Evolutionary conservation across 441 rosid species (phyloP), one percentile per base, ranked within the genome.

Genomic region (Erodium moschatum): DNA sequence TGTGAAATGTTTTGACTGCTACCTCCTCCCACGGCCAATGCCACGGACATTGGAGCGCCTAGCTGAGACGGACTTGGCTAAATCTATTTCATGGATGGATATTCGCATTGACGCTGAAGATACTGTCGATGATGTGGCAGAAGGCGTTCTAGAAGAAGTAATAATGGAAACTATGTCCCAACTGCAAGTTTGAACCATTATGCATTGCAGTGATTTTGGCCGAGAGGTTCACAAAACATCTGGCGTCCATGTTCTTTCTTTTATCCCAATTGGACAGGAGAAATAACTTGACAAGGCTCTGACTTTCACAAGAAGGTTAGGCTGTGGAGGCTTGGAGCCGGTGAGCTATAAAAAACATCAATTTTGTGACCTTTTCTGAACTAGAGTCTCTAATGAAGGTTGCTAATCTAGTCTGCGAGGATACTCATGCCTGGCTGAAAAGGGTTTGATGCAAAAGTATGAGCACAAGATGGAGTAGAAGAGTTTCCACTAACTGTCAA

Each of bases 21-120:
- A 64, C 74, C 84, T 82, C 21, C 65, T 84, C 50, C 67, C 69
- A 15, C 72, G 63, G 58, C 69, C 9, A 42, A 6, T 9, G 44
- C 9, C 44, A 3, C 78, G 33, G 68, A 70, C 88, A 27, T 40
- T 85, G 69, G 86, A 86, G 70, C 79, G 85, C 72, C 75, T 84
- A 1, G 40, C 78, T 3, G 79, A 79, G 44, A 74, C 67, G 76
- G 96, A 91, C 82, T 67, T 91, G 72, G 66, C 15, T 5, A 81
- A 76, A 75, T 74, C 89, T 60, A 60, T 74, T 64, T 67, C 75
- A n/a, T 89, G 97, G 96, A 74, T 77, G 69, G 79, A 85, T 67
- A 70, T 67, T 67, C 77, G 62, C 69, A 78, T 76, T 2, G 85
- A 84, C 58, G 70, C 75, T 0, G 94, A 89, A 81, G 85, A 82